Evolutionary conservation across 2,329 filamentous ascomycete genomes (phyloP), one percentile per base, ranked within the genome.

Genomic region (Pseudogymnoascus sp.): DNA sequence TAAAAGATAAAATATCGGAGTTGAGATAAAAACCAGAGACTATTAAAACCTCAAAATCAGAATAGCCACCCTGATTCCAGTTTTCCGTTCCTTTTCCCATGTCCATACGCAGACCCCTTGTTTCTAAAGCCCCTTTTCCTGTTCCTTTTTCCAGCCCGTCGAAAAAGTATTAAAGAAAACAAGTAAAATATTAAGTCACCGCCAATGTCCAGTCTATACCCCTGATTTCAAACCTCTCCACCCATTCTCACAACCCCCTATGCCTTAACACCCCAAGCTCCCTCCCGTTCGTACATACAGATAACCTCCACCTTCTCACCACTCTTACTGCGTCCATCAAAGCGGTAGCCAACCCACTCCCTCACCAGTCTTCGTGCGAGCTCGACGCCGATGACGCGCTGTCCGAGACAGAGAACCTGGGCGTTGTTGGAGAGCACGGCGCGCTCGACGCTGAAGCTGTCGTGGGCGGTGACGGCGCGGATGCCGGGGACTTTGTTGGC

Each of bases 401-500:
- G 88, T 0, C 90, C 90, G 80, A 95, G 87, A 73, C 91, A 95
- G 65, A 95, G 77, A 33, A 95, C 90, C 76, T 96, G 90, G 2
- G 90, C 89, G 72, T 95, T 87, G 74, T 95, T 95, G 77, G 87
- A 91, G 70, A 93, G 76, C 9, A 95, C 83, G 18, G 88, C 86
- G 59, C 90, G 78, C 80, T 95, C 90, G 5, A 95, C 89, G 62
- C 83, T 87, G 78, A 92, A 96, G 67, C 86, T 87, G 72, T 95
- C 91, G 73, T 96, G 91, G 1, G 91, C 91, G 4, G 90, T 95
- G 15, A 95, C 91, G n/a, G 91, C 91, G 25, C 90, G 80, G 64
- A 95, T 85, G 5, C 90, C 90, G 62, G 86, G 87, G 66, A 95
- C 85, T 75, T 95, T 95, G 80, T 95, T 95, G 67, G 91, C 91